These are phyloP conservation scores for Cajanus cajan DNA, from an alignment of 306 rosid genomes.

Conservation along the genomic window DNA sequence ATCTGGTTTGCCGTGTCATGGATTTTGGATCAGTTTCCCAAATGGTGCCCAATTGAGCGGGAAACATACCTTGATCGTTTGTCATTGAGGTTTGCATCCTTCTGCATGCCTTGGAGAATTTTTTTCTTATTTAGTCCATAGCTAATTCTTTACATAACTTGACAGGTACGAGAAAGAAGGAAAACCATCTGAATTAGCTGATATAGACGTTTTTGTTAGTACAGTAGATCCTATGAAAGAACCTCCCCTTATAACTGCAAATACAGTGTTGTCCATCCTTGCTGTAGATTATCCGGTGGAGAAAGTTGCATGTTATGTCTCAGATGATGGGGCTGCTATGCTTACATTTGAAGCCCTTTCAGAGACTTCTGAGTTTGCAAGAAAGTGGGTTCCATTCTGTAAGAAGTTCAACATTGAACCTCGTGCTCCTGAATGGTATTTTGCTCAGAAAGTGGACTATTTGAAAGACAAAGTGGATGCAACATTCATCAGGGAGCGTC, in stretches of 20 bases:
- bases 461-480: slow-evolving; percentile 80
- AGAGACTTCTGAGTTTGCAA: slow-evolving; percentile 90
- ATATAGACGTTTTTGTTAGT: slow-evolving; percentile 80
- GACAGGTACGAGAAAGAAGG: slow-evolving; percentile 93
- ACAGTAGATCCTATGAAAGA: slow-evolving; percentile 94
- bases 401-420: slow-evolving; percentile 82
- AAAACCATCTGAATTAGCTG: slow-evolving; percentile 74
- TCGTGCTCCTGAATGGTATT: slow-evolving; percentile 96
- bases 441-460: slow-evolving; percentile 80
- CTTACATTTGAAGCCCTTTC: slow-evolving; percentile 94
- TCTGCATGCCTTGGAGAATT: background rate
- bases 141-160: background rate
- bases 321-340: slow-evolving; percentile 98
- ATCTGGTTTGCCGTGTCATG: slow-evolving; percentile 94
- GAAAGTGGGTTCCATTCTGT: slow-evolving; percentile 97
- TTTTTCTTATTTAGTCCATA: background rate
- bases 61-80: slow-evolving; percentile 94
- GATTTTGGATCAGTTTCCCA: slow-evolving; percentile 93
- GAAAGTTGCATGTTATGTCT: slow-evolving; percentile 88
- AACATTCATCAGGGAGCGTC: slow-evolving; percentile 70
- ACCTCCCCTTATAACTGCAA: slow-evolving; percentile 95
- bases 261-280: slow-evolving; percentile 85
- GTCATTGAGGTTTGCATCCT: slow-evolving; percentile 59
- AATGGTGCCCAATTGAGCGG: slow-evolving; percentile 79
- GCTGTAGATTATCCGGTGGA: slow-evolving; percentile 91